Percentiles rank a stretch among this genome's conserved stretches.
phyloP scores from a whole-genome alignment of 495 filamentous ascomycete genomes.

The Pyronema domesticum region DNA sequence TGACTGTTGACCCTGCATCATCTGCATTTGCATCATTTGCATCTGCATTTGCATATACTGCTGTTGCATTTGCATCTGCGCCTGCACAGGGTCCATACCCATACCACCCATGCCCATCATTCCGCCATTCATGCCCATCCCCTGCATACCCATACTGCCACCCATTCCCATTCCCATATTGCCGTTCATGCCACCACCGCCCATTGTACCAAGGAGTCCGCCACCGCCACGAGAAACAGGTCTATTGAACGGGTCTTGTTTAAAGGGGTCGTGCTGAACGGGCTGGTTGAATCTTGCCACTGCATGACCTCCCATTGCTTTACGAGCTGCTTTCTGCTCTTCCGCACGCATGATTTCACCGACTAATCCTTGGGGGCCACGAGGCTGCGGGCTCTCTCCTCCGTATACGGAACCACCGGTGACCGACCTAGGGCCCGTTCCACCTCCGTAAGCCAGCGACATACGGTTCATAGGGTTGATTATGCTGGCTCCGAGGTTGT shows the following conservation, averaged over 20 bases:
- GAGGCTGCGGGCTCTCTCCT: conserved; percentile 23
- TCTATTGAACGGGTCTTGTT: conserved; percentile 19
- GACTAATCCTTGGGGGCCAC: conserved; percentile 54
- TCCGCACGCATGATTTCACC: conserved; percentile 61
- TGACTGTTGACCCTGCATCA: conserved; percentile 15
- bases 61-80: conserved; percentile 21
- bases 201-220: conserved; percentile 13
- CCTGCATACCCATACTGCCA: conserved; percentile 23
- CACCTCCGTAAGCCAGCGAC: conserved; percentile 51
- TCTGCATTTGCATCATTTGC: conserved; percentile 76
- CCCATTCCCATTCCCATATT: conserved; percentile 26
- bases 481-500: conserved; percentile 57
- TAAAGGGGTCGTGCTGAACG: conserved; percentile 8
- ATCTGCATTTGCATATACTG: conserved; percentile 48
- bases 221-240: conserved; percentile 26
- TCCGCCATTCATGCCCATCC: conserved; percentile 27
- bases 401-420: conserved; percentile 28
- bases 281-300: not conserved
- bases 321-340: conserved; percentile 23
- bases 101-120: conserved; percentile 27
- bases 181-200: conserved; percentile 25
- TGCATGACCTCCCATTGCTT: conserved; percentile 1
- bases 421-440: conserved; percentile 33
- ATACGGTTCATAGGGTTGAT: conserved; percentile 60
- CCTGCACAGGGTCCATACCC: conserved; percentile 20